phyloP scores from a whole-genome alignment of 1,284 basidiomycete genomes.

The Athelia sp. region DNA sequence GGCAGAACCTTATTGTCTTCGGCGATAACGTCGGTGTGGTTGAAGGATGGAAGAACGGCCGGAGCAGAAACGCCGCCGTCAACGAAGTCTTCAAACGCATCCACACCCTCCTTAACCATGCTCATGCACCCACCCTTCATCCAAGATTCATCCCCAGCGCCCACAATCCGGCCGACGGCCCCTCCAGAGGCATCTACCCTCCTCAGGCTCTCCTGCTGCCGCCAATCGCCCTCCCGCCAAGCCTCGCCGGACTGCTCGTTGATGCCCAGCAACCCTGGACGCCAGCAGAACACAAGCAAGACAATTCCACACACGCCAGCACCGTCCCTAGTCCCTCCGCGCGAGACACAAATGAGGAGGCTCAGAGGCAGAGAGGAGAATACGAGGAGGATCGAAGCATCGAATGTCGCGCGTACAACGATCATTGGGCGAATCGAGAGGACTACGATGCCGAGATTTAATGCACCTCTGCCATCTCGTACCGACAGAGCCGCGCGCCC shows the following conservation, averaged over 20 bases:
- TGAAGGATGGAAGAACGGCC: constrained; percentile 30
- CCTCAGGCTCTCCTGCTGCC: constrained; percentile 11
- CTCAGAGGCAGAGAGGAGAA: no score
- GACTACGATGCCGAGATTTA: no score
- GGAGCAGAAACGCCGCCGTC: constrained; percentile 25
- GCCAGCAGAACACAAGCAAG: constrained; percentile 1
- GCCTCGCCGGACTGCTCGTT: constrained; percentile 6
- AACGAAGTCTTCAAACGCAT: constrained; percentile 3
- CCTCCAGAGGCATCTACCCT: constrained; percentile 12
- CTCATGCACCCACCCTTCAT: constrained; percentile 4
- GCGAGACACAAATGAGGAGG: no score
- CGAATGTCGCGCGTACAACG: no score
- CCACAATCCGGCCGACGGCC: constrained; percentile 16
- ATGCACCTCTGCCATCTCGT: background rate
- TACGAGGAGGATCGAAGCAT: no score
- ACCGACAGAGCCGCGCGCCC: constrained; percentile 3
- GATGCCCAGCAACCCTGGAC: constrained; percentile 3
- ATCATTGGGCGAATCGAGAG: no score
- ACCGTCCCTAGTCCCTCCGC: no score
- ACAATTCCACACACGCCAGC: no score
- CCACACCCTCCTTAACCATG: background rate
- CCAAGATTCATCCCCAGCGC: constrained; percentile 24
- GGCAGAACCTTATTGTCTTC: constrained; percentile 19
- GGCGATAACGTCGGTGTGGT: constrained; percentile 35
- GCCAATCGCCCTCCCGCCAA: constrained; percentile 8